A percentile compares a stretch with the other conserved stretches of the same genome.
phyloP scores from a whole-genome alignment of 768 basidiomycete species.

The Boletus eberwhitei region DNA sequence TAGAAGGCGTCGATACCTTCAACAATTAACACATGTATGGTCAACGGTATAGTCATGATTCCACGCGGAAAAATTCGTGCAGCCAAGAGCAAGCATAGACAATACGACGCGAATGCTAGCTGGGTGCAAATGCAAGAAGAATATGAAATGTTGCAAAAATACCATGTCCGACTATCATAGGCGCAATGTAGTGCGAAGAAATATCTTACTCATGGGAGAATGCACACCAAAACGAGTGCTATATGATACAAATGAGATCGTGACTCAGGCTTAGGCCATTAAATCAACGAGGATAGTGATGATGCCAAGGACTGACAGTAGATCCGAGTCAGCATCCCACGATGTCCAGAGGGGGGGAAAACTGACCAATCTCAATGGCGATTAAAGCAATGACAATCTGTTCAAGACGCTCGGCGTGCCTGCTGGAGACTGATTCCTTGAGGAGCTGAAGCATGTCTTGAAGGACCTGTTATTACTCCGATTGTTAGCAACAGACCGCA shows the following conservation, averaged over 20 bases:
- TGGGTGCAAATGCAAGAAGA: neutral
- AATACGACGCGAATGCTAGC: neutral
- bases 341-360: neutral
- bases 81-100: neutral
- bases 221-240: neutral
- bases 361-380: constrained; percentile 78
- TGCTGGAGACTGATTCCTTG: constrained; percentile 90
- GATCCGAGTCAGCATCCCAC: constrained; percentile 1
- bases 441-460: constrained; percentile 96
- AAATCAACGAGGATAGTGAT: constrained; percentile 88
- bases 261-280: constrained; percentile 39
- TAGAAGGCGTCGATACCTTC: neutral
- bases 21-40: neutral
- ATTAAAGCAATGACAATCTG: constrained; percentile 92
- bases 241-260: constrained; percentile 11
- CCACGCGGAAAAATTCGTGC: neutral
- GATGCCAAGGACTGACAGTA: constrained; percentile 70
- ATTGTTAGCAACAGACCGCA: constrained; percentile 1
- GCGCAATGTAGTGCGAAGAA: constrained; percentile 1
- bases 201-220: constrained; percentile 4
- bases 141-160: neutral
- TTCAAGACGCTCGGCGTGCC: constrained; percentile 87
- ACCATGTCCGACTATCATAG: constrained; percentile 6
- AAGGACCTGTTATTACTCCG: constrained; percentile 55
- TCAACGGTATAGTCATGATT: neutral